Percentiles rank a stretch among this genome's conserved stretches.
These are phyloP conservation scores for Colletotrichum chlorophyti DNA, from an alignment of 2,329 filamentous ascomycete genomes.

Conservation along the genomic window DNA sequence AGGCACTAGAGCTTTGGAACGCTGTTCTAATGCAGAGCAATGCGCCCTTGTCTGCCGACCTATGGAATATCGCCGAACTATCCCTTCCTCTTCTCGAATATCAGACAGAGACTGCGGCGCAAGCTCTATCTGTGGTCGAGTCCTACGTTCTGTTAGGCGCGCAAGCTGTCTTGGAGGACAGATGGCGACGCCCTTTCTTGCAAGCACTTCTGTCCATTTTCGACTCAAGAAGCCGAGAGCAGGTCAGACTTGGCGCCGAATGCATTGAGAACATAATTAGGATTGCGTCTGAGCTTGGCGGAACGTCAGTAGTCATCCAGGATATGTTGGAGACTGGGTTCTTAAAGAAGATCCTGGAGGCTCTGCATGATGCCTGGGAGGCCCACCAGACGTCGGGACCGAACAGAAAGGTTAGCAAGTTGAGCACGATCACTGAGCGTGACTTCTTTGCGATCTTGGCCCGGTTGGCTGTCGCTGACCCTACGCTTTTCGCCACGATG, in stretches of 20 bases:
- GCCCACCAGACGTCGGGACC: slow-evolving; percentile 85
- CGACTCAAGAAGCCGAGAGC: slow-evolving; percentile 62
- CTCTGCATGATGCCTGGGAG: slow-evolving; percentile 72
- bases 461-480: slow-evolving; percentile 77
- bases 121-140: slow-evolving; percentile 70
- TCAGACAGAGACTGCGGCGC: slow-evolving; percentile 67
- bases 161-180: slow-evolving; percentile 66
- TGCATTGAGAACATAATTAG: slow-evolving; percentile 72
- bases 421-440: slow-evolving; percentile 79
- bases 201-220: slow-evolving; percentile 57
- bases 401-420: slow-evolving; percentile 69
- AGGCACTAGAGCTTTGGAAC: slow-evolving; percentile 89
- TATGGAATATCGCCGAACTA: slow-evolving; percentile 68
- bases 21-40: slow-evolving; percentile 73
- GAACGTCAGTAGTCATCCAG: slow-evolving; percentile 67
- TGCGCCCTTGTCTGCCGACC: slow-evolving; percentile 64
- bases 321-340: slow-evolving; percentile 71
- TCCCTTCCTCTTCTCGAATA: slow-evolving; percentile 72
- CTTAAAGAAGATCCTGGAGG: slow-evolving; percentile 67
- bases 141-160: slow-evolving; percentile 76
- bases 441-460: slow-evolving; percentile 87
- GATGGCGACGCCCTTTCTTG: slow-evolving; percentile 56
- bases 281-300: slow-evolving; percentile 67
- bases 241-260: slow-evolving; percentile 62
- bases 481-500: slow-evolving; percentile 69